phyloP scores from a whole-genome alignment of 2,329 filamentous ascomycete species.

The Metarhizium album region DNA sequence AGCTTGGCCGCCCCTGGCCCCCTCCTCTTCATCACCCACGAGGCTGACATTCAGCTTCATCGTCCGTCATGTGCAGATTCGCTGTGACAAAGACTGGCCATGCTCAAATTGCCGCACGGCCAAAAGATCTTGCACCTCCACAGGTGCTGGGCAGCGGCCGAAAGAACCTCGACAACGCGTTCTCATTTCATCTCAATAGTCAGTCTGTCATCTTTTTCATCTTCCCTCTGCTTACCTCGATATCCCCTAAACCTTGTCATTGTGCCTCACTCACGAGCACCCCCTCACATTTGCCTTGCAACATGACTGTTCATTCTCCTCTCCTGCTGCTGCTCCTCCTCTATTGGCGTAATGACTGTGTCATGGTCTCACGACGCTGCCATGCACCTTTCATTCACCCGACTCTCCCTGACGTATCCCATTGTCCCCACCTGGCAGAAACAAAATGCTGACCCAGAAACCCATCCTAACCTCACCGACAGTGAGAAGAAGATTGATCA shows the following conservation, averaged over 20 bases:
- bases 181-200: constrained; percentile 52
- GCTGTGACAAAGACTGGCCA: constrained; percentile 47
- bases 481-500: constrained; percentile 44
- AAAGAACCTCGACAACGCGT: constrained; percentile 45
- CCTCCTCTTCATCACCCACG: constrained; percentile 1
- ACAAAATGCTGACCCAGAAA: not conserved
- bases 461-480: not conserved
- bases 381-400: not conserved
- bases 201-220: constrained; percentile 19
- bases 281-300: not conserved
- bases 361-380: not conserved
- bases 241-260: not conserved
- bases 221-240: not conserved
- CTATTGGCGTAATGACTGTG: not conserved
- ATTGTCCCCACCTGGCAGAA: not conserved
- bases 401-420: not conserved
- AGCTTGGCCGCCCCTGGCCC: too few relatives aligned
- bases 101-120: constrained; percentile 48
- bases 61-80: constrained; percentile 30
- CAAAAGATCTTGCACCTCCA: constrained; percentile 42
- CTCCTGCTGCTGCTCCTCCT: too few relatives aligned
- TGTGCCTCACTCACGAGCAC: not conserved
- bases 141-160: constrained; percentile 41
- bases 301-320: too few relatives aligned
- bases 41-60: constrained; percentile 2